Evolutionary conservation across 148 eudicot genomes (phyloP), one percentile per base, ranked within the genome.

Genomic region (Chenopodium suecicum): DNA sequence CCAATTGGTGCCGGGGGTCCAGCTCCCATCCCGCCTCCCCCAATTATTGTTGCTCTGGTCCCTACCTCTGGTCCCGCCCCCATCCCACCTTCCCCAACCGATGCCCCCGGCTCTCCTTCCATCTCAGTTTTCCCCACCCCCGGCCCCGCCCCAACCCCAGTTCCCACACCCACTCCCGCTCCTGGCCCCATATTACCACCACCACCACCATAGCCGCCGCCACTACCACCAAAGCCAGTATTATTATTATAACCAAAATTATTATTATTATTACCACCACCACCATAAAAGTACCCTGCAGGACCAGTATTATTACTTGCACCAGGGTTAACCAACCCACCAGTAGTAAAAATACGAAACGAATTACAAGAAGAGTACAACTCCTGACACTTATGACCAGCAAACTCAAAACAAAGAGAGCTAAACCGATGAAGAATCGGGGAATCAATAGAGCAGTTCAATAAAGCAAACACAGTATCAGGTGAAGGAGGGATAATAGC

Each of bases 381-480:
- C 79, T 95, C 97, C 78, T 89, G 92, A 73, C 99, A 95, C 10
- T 91, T 84, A 81, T 95, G 97, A 4, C 91, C 91, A 0, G 94
- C 88, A 80, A 92, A 90, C 87, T 93, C 93, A 86, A 93, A 92
- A 79, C 98, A 95, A 34, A 92, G 89, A 10, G 89, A 88, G 19
- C 85, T 85, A 84, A 89, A 93, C n/a, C 88, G 97, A 86, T 95
- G 91, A 54, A 92, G 89, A 16, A 93, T 82, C 0, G 98, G 98
- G 16, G 98, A 95, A 84, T 93, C 97, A 22, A 89, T 27, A 58
- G 98, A 93, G 90, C 98, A 95, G 82, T 95, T 93, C 8, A 95
- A 76, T 17, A 95, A 89, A 31, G 93, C 93, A 73, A 95, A 95
- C 64, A 95, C 82, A 11, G 98, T 95, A 83, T 95, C 98, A 0